These are phyloP conservation scores for Solanum piurae DNA, from an alignment of 257 asterid genomes.

Conservation along the genomic window DNA sequence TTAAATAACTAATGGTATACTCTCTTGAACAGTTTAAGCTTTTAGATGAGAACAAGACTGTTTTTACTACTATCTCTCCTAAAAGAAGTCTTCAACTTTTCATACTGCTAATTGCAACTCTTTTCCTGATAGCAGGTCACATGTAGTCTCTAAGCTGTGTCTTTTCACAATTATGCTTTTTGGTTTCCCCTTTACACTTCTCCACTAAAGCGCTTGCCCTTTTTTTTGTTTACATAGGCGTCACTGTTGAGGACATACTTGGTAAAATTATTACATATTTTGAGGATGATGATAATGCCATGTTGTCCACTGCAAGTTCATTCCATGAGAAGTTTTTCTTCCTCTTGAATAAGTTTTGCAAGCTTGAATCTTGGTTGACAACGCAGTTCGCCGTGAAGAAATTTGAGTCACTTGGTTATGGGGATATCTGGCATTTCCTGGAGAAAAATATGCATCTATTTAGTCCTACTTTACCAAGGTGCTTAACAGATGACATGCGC, in stretches of 20 bases:
- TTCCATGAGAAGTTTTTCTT: constrained; percentile 28
- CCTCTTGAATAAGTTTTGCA: constrained; percentile 51
- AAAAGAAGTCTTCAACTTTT: not conserved
- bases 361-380: constrained; percentile 63
- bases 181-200: not conserved
- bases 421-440: constrained; percentile 55
- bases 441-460: constrained; percentile 49
- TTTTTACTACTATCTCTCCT: not conserved
- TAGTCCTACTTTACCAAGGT: constrained; percentile 40
- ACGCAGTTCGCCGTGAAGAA: constrained; percentile 32
- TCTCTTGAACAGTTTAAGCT: not conserved
- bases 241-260: constrained; percentile 49
- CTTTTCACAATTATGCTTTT: not conserved
- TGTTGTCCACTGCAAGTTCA: constrained; percentile 11
- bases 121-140: not conserved
- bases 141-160: not conserved
- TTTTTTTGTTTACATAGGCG: constrained; percentile 24
- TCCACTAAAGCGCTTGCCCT: not conserved
- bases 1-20: not conserved
- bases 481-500: constrained; percentile 26
- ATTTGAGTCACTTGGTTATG: constrained; percentile 77
- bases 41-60: not conserved
- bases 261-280: constrained; percentile 51
- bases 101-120: not conserved
- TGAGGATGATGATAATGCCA: constrained; percentile 25